Evolutionary conservation across 257 asterid species (phyloP).

Genomic region (Ehretia macrophylla): DNA sequence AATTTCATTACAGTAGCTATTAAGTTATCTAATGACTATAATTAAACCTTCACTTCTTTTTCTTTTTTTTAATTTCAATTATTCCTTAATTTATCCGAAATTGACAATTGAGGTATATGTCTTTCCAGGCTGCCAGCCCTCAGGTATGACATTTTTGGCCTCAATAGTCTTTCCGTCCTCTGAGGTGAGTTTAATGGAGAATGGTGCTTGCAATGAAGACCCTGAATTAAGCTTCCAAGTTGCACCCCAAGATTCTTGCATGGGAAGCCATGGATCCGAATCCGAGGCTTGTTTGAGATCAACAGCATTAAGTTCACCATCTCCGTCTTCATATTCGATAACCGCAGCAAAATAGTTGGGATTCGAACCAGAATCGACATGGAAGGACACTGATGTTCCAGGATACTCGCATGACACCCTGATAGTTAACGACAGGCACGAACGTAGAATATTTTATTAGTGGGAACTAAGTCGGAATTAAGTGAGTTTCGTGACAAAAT

Average conservation of each 20-base stretch:
- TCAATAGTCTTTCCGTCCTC: slow-evolving; percentile 48
- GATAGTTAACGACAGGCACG: not conserved
- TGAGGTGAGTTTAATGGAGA: slow-evolving; percentile 48
- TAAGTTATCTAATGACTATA: not conserved
- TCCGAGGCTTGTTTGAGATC: slow-evolving; percentile 44
- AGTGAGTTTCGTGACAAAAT: not conserved
- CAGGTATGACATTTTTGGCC: slow-evolving; percentile 65
- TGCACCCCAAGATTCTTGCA: slow-evolving; percentile 78
- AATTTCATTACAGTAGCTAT: not conserved
- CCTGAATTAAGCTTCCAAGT: slow-evolving; percentile 53
- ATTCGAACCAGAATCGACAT: slow-evolving; percentile 75
- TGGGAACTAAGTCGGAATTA: not conserved
- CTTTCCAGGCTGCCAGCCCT: slow-evolving; percentile 53
- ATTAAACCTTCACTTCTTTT: not conserved
- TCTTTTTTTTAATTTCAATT: too few relatives aligned
- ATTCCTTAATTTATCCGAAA: slow-evolving; percentile 12
- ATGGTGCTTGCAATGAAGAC: slow-evolving; percentile 41
- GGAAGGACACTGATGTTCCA: slow-evolving; percentile 52
- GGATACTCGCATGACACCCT: slow-evolving; percentile 65
- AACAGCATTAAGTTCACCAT: slow-evolving; percentile 46
- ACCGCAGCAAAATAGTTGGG: slow-evolving; percentile 54
- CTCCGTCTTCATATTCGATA: slow-evolving; percentile 61
- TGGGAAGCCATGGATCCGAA: slow-evolving; percentile 41
- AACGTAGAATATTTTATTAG: too few relatives aligned
- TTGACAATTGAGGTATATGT: slow-evolving; percentile 64